Evolutionary conservation across 1,139 yeast genomes (phyloP), one percentile per base, ranked within the genome.

Genomic region (Lodderomyces jiufengensis): DNA sequence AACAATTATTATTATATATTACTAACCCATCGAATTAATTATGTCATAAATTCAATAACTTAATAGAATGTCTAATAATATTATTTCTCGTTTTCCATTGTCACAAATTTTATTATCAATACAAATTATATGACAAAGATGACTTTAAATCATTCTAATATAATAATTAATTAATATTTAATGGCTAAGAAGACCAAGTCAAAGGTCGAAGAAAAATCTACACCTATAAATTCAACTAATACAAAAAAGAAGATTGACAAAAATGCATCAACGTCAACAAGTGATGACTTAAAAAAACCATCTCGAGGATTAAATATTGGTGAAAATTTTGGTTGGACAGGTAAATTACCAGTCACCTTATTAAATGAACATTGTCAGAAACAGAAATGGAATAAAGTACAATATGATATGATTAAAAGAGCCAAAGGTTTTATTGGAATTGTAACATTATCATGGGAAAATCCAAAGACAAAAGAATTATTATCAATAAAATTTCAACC

Each of bases 351-450:
- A 0, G 88, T 86, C 3, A 81, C 95, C 0, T 59, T 92, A 24
- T 67, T 92, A 4, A 86, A 86, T 52, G 98, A 92, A 51, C 84
- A 82, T 46, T 85, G 95, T 44, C 97, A 86, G 55, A 84, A 83
- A 52, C 80, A 76, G 42, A 86, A 87, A 57, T 92, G 98, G 98
- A 84, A 80, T 40, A 82, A 82, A 47, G 95, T 87, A 4, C 78
- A 72, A 12, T 84, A 84, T 48, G 90, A 84, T 40, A 81, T 84
- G 83, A 72, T 65, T 33, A 59, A 66, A 50, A 33, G 25, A 23
- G 43, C 70, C 20, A 72, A 71, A 33, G 90, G 90, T 0, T 71
- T 76, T 52, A 54, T 75, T 0, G 84, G 86, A 0, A 66, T 79
- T 27, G 80, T 83, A 11, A 61, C 71, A 31, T 54, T 90, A 22